Percentiles rank a stretch among this genome's conserved stretches.
phyloP scores from a whole-genome alignment of 805 yeast species.

The Ascoidea tarda region DNA sequence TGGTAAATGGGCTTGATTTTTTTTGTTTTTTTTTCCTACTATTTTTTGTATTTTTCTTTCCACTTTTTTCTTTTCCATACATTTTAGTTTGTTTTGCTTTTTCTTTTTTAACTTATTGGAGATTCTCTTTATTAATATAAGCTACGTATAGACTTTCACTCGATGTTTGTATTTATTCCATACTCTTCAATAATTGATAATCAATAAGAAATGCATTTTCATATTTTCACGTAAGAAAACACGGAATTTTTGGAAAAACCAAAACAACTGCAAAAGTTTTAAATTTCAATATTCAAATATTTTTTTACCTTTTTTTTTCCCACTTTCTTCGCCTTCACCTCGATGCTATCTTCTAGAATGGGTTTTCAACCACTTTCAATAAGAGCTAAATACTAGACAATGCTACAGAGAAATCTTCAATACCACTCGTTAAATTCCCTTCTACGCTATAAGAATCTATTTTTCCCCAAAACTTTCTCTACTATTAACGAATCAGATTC shows the following conservation, averaged over 20 bases:
- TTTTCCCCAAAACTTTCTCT: constrained; percentile 1
- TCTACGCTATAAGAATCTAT: constrained; percentile 8
- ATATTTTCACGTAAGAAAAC: too few relatives aligned
- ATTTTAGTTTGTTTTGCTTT: too few relatives aligned
- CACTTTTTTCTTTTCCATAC: too few relatives aligned
- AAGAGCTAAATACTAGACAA: neutral
- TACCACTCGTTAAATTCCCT: constrained; percentile 5
- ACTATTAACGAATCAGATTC: neutral
- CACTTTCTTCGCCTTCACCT: neutral
- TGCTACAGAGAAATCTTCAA: constrained; percentile 1
- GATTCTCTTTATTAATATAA: too few relatives aligned
- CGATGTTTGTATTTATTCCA: too few relatives aligned
- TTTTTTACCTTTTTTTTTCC: neutral
- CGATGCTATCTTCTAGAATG: neutral
- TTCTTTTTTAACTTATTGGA: too few relatives aligned
- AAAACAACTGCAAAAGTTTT: neutral
- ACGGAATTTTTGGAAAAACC: constrained; percentile 3
- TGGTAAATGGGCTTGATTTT: constrained; percentile 56
- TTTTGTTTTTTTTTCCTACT: too few relatives aligned
- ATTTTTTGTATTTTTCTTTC: too few relatives aligned
- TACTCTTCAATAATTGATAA: too few relatives aligned
- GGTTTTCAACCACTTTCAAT: neutral
- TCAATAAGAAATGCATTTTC: too few relatives aligned
- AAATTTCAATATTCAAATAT: neutral
- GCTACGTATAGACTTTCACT: too few relatives aligned